A percentile compares a stretch with the other conserved stretches of the same genome.
These are phyloP conservation scores for Saccharomycopsis sp. DNA, from an alignment of 805 yeast species.

Conservation along the genomic window DNA sequence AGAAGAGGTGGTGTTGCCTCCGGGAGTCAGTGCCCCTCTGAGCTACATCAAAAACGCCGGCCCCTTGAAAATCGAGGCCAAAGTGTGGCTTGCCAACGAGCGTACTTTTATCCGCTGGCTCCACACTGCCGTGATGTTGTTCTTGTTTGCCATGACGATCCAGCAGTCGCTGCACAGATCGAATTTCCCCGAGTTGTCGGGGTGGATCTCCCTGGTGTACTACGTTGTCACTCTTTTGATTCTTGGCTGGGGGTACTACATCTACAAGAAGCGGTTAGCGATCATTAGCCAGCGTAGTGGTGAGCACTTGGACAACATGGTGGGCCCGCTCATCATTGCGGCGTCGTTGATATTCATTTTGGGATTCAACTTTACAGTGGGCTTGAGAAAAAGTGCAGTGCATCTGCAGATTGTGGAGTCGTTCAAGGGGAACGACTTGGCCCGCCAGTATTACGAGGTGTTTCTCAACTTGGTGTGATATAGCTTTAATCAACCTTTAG, in stretches of 20 bases:
- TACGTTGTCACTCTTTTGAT: conserved; percentile 75
- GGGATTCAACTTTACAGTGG: conserved; percentile 61
- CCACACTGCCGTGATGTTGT: conserved; percentile 74
- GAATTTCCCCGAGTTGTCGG: conserved; percentile 55
- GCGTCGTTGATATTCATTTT: conserved; percentile 58
- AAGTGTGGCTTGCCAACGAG: conserved; percentile 97
- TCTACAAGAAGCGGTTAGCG: conserved; percentile 60
- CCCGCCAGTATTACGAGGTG: no score
- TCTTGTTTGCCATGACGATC: conserved; percentile 77
- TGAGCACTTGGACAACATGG: conserved; percentile 76
- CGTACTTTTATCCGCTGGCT: conserved; percentile 96
- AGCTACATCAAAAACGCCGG: conserved; percentile 78
- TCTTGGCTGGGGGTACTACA: conserved; percentile 82
- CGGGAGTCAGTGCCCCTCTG: conserved; percentile 81
- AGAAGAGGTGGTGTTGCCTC: conserved; percentile 76
- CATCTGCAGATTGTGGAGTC: no score
- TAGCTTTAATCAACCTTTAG: no score
- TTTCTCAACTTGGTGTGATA: no score
- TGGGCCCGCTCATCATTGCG: conserved; percentile 82
- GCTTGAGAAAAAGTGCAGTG: conserved; percentile 47
- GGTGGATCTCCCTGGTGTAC: conserved; percentile 64
- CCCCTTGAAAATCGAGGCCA: conserved; percentile 90
- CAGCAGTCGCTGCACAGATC: conserved; percentile 68
- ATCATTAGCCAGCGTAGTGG: conserved; percentile 77
- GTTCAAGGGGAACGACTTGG: no score